phyloP scores from a whole-genome alignment of 176 grass and related monocot species.

The Rhipidocladum racemiflorum region DNA sequence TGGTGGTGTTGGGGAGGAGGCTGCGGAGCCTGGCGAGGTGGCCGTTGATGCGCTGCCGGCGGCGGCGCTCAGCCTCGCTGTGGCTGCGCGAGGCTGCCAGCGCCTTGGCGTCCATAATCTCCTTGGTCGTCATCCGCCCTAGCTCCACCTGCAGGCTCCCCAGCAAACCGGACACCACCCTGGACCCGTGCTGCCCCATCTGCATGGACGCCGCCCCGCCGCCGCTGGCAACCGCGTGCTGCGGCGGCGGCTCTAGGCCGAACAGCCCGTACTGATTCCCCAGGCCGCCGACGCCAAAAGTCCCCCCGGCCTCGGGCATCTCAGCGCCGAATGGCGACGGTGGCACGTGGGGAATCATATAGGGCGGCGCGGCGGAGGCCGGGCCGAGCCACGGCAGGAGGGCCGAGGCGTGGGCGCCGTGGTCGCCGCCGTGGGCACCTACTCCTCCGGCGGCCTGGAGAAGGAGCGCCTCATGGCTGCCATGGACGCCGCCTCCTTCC shows the following conservation, averaged over 20 bases:
- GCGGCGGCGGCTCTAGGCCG: neutral
- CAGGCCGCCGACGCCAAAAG: constrained; percentile 13
- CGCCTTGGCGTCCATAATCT: constrained; percentile 93
- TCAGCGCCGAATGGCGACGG: neutral
- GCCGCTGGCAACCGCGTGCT: neutral
- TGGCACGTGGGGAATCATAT: neutral
- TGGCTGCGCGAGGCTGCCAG: constrained; percentile 82
- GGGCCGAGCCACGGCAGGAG: constrained; percentile 31
- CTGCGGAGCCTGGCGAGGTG: constrained; percentile 76
- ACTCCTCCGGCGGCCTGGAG: constrained; percentile 14
- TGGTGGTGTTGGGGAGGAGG: constrained; percentile 86
- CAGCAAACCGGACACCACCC: constrained; percentile 41
- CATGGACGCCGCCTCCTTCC: constrained; percentile 51
- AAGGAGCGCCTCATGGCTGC: constrained; percentile 41
- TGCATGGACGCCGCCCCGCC: constrained; percentile 1
- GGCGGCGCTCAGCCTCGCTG: constrained; percentile 90
- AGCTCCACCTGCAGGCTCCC: constrained; percentile 73
- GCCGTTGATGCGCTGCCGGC: constrained; percentile 90
- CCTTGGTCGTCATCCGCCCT: constrained; percentile 74
- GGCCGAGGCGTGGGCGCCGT: neutral
- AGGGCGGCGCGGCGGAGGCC: constrained; percentile 25
- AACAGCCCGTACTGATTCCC: constrained; percentile 31
- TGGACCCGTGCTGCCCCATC: constrained; percentile 13
- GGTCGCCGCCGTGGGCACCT: neutral
- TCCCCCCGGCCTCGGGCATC: neutral